Conservation (phyloP, 129 eudicot species). For the Pulicaria dysenterica region DNA sequence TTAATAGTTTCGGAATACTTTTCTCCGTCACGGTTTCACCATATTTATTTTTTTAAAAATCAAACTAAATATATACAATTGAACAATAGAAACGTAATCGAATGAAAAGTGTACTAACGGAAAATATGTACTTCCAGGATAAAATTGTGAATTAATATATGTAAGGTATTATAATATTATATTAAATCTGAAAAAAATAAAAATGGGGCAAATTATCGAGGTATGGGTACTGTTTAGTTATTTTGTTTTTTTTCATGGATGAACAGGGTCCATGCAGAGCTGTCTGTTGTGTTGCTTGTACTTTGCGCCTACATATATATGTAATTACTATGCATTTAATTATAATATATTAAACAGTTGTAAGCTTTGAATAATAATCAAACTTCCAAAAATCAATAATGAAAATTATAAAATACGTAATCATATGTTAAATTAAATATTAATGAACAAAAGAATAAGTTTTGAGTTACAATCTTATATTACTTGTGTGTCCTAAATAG, state of each 20-base stretch:
- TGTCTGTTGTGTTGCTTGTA: slow-evolving; percentile 29
- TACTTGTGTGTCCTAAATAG: too few species aligned
- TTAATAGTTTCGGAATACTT: background rate
- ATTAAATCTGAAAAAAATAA: background rate
- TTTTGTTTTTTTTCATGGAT: slow-evolving; percentile 31
- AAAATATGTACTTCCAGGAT: background rate
- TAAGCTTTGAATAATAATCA: background rate
- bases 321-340: background rate
- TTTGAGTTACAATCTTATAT: too few species aligned
- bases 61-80: background rate
- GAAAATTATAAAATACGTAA: too few species aligned
- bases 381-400: too few species aligned
- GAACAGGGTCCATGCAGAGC: slow-evolving; percentile 36
- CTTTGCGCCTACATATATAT: slow-evolving; percentile 7
- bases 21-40: background rate
- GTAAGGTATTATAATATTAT: background rate
- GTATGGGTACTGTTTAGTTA: slow-evolving; percentile 21
- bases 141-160: background rate
- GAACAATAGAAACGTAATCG: background rate
- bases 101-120: background rate
- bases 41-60: too few species aligned
- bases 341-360: background rate
- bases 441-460: too few species aligned
- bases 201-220: slow-evolving; percentile 14
- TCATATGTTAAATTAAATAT: too few species aligned